Base-by-base conservation (phyloP, 2,329 filamentous ascomycete genomes). In the Thielaviopsis euricoi region DNA sequence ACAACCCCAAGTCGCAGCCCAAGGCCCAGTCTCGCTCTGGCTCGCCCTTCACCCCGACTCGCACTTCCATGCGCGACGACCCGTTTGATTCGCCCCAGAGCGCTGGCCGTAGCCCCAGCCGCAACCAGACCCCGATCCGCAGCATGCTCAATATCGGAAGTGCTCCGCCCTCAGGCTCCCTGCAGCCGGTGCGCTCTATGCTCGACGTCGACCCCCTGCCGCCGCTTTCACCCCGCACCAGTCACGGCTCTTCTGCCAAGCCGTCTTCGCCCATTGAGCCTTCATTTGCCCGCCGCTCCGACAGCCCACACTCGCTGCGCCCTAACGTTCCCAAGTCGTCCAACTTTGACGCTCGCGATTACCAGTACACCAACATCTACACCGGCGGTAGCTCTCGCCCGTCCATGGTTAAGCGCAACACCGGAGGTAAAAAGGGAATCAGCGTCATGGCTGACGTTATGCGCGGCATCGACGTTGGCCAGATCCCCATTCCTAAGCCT, bases 31-130 rank as follows among this genome's bases (percentile, higher is more conserved):
- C 25, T 26, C 25, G 58, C 23, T 48, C 55, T 7, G 54, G 57
- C 22, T 86, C 85, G 23, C 83, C 85, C 12, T 78, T 86, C 57
- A 77, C 84, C 63, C 87, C 81, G 68, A 81, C 86, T 77, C 73
- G 85, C 19, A 80, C 83, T 66, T 74, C 82, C 64, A 73, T 76
- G 65, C 73, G 77, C 59, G 74, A 73, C 17, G 23, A 57, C 58
- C 64, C 19, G 57, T 62, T 52, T 9, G 50, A 48, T 7, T 37
- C 23, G 22, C 37, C 50, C 6, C 58, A 33, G 21, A 60, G 49
- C 17, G 55, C 50, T 33, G 64, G 62, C 21, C 64, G 52, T 49
- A 55, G 52, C 56, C 48, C 56, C n/a, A 64, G 62, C 64, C 68
- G 65, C 61, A 74, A 70, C 61, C 74, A 73, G n/a, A 74, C 75